Percentiles rank a stretch among this genome's conserved stretches.
Conservation (phyloP, 805 yeast species). For the Barnettozyma pratensis region DNA sequence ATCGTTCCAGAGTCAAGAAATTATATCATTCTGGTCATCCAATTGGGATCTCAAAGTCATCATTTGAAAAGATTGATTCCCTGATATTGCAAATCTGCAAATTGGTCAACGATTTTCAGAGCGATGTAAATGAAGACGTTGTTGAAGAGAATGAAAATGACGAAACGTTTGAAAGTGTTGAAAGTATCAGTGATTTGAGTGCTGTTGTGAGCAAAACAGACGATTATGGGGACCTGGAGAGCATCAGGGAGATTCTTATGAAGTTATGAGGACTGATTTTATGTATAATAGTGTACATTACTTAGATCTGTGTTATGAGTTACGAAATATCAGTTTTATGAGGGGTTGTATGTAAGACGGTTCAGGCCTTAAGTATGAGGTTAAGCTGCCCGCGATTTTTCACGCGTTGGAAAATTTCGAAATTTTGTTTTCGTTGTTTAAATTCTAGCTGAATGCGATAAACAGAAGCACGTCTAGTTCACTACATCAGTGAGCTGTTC, state of each 20-base stretch:
- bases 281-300: too few relatives aligned
- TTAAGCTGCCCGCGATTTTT: too few relatives aligned
- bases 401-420: too few relatives aligned
- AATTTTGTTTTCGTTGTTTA: too few relatives aligned
- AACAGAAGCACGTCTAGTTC: too few relatives aligned
- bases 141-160: neutral
- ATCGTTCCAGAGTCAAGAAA: neutral
- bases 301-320: too few relatives aligned
- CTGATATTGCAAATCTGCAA: constrained; percentile 6
- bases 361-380: too few relatives aligned
- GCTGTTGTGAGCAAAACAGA: neutral
- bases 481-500: too few relatives aligned
- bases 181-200: neutral
- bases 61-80: constrained; percentile 1
- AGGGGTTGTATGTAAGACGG: neutral
- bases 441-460: too few relatives aligned
- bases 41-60: neutral
- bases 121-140: neutral
- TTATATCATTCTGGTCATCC: constrained; percentile 6
- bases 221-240: neutral
- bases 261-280: neutral
- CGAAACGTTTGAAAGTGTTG: neutral
- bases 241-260: neutral
- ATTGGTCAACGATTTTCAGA: constrained; percentile 2
- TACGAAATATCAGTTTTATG: too few relatives aligned